Evolutionary conservation across 768 basidiomycete species (phyloP), one percentile per base, ranked within the genome.

Genomic region (Phylloporus scabripes): DNA sequence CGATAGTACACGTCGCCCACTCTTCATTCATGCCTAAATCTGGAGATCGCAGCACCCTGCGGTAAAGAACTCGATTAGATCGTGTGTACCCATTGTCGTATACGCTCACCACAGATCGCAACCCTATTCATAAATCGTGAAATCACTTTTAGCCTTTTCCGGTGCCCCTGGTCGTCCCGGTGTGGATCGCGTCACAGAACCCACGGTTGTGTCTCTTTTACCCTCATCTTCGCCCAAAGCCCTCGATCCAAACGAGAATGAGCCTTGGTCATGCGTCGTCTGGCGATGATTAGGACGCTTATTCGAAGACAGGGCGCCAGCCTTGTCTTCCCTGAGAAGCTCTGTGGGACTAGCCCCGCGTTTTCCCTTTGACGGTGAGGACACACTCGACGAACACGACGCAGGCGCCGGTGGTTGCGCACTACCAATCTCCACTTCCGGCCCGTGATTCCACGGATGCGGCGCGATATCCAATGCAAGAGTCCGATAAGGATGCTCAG

Each of bases 311-410:
- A 75, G 63, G 29, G 77, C 78, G 3, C 83, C 84, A 36, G 71
- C 73, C 57, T 70, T 76, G 48, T 79, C 79, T 66, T 85, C 79
- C 62, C 77, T 82, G 48, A 71, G 65, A 46, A 85, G 67, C 66
- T 87, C 85, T 10, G 83, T 84, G 34, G 87, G 85, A 56, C 85
- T 87, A 28, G 82, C 80, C 2, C 76, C 76, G 18, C 87, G 77
- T 65, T 88, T 88, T 40, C 78, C 76, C 42, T 72, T 75, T 3
- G 71, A 68, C 28, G 70, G 70, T 10, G 71, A 65, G 26, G 59
- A 57, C 32, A 52, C 46, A 21, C 49, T 46, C 23, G 59, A 58
- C 10, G 55, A 49, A 31, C 61, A 31, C 20, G 62, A 47, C 31
- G 48, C 40, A 12, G 54, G 39, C 4, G 33, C 41, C 26, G 55